Conservation (phyloP, 768 basidiomycete genomes). For the Lentinus tigrinus region DNA sequence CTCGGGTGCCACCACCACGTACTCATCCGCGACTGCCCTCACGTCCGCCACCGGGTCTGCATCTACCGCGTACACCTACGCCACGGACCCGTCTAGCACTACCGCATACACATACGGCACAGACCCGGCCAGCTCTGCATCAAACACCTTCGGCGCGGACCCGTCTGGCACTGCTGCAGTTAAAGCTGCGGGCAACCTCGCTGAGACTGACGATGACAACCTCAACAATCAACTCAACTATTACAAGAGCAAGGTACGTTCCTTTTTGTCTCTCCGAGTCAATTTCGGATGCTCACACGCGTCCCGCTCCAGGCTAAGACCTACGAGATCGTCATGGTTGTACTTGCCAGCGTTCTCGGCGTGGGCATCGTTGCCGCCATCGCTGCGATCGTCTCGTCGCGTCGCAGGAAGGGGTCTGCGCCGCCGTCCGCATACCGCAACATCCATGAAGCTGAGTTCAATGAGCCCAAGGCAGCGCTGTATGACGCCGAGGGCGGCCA, state of each 20-base stretch:
- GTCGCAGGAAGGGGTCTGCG: background rate
- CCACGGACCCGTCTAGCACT: too few species aligned
- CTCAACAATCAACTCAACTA: background rate
- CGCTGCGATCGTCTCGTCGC: constrained; percentile 1
- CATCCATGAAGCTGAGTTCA: constrained; percentile 7
- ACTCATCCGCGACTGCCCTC: background rate
- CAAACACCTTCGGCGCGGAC: background rate
- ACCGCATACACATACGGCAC: too few species aligned
- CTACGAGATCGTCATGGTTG: constrained; percentile 15
- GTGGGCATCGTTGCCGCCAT: constrained; percentile 1
- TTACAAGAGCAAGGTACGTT: background rate
- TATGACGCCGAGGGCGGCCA: constrained; percentile 19
- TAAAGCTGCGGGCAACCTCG: background rate
- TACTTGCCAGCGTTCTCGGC: background rate
- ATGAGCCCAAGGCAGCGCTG: constrained; percentile 13
- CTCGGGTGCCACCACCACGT: background rate
- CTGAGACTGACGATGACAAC: background rate
- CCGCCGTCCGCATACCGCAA: constrained; percentile 14
- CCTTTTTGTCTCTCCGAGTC: too few species aligned
- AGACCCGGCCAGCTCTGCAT: too few species aligned
- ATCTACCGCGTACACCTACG: too few species aligned
- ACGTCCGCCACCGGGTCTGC: too few species aligned
- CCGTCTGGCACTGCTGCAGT: background rate
- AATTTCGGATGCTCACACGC: background rate
- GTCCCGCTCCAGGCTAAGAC: constrained; percentile 3